These are phyloP conservation scores for Lojkania enalia DNA, from an alignment of 2,329 filamentous ascomycete genomes.

Conservation along the genomic window DNA sequence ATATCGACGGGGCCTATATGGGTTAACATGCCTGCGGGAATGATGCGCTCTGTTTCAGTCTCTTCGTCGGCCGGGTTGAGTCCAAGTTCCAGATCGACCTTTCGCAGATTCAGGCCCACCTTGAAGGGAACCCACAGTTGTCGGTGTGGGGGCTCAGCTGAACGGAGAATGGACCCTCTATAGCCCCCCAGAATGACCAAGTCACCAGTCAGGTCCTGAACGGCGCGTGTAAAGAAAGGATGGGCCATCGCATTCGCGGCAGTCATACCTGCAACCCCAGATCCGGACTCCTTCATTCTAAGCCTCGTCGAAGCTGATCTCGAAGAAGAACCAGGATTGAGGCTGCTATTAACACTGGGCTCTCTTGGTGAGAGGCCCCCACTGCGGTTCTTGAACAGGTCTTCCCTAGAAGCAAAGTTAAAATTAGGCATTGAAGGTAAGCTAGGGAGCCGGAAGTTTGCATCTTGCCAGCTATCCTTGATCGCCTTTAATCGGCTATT, in stretches of 20 bases:
- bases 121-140: slow-evolving; percentile 95
- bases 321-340: slow-evolving; percentile 18
- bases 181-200: slow-evolving; percentile 89
- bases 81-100: slow-evolving; percentile 87
- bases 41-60: slow-evolving; percentile 78
- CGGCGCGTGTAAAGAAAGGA: slow-evolving; percentile 58
- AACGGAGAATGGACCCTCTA: slow-evolving; percentile 84
- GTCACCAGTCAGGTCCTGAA: slow-evolving; percentile 77
- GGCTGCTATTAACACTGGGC: slow-evolving; percentile 11
- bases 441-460: slow-evolving; percentile 66
- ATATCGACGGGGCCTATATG: slow-evolving; percentile 93
- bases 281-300: slow-evolving; percentile 10
- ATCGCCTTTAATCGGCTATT: slow-evolving; percentile 91
- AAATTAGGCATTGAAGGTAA: slow-evolving; percentile 60
- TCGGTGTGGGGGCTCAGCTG: slow-evolving; percentile 77
- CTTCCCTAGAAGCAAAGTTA: slow-evolving; percentile 37
- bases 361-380: slow-evolving; percentile 16
- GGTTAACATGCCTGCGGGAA: slow-evolving; percentile 84
- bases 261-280: slow-evolving; percentile 14
- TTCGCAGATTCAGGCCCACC: slow-evolving; percentile 86
- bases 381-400: slow-evolving; percentile 25
- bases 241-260: slow-evolving; percentile 43
- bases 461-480: slow-evolving; percentile 83
- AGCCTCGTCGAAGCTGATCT: slow-evolving; percentile 17
- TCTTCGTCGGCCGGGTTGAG: slow-evolving; percentile 81